Conservation (phyloP, 805 yeast species). For the Candida mattraensis region DNA sequence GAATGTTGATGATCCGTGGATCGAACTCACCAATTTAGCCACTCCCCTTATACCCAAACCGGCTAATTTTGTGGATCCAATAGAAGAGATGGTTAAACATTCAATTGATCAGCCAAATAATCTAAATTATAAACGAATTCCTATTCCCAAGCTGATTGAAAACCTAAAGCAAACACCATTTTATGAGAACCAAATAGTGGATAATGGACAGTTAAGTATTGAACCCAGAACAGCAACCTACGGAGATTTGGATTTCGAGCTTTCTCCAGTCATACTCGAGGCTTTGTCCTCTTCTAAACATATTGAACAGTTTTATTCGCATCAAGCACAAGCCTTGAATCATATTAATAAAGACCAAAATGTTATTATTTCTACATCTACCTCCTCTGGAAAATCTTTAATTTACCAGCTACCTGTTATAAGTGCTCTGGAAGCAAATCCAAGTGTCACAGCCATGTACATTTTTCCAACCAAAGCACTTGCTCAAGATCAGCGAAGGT, state of each 20-base stretch:
- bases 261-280: conserved; percentile 51
- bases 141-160: conserved; percentile 43
- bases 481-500: conserved; percentile 93
- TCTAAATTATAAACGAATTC: conserved; percentile 35
- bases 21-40: conserved; percentile 38
- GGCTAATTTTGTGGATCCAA: conserved; percentile 57
- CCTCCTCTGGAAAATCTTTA: conserved; percentile 94
- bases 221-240: conserved; percentile 47
- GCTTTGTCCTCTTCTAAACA: conserved; percentile 52
- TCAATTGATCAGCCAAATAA: conserved; percentile 8
- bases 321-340: conserved; percentile 78
- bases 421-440: conserved; percentile 41
- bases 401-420: conserved; percentile 88
- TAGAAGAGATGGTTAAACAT: conserved; percentile 51
- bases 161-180: conserved; percentile 47
- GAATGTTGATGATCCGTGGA: conserved; percentile 40
- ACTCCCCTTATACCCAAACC: conserved; percentile 45
- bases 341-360: conserved; percentile 55
- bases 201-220: conserved; percentile 43
- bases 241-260: conserved; percentile 40
- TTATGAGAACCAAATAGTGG: conserved; percentile 65
- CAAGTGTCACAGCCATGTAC: conserved; percentile 68
- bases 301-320: conserved; percentile 62
- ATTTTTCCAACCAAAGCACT: conserved; percentile 96
- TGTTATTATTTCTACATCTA: conserved; percentile 89